These are phyloP conservation scores for Ceratocystis alfenasii DNA, from an alignment of 2,329 filamentous ascomycete species.

Conservation along the genomic window DNA sequence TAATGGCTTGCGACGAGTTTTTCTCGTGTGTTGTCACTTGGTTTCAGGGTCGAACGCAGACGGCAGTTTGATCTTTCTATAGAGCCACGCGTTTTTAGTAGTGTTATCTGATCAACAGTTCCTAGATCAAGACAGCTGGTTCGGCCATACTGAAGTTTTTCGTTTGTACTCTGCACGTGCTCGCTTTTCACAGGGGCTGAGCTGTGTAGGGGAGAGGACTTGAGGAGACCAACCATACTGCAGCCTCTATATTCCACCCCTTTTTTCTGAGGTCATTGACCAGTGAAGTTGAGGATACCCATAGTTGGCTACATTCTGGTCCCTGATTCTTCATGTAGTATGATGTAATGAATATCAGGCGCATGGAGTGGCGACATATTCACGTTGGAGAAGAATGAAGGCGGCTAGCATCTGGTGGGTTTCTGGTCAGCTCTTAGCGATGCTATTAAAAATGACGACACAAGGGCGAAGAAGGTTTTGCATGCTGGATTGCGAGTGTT, in stretches of 20 bases:
- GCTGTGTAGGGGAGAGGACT: constrained; percentile 1
- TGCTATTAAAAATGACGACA: no score
- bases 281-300: constrained; percentile 84
- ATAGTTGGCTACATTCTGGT: constrained; percentile 38
- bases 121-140: constrained; percentile 45
- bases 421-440: no score
- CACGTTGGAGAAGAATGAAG: no score
- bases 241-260: constrained; percentile 79
- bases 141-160: constrained; percentile 4
- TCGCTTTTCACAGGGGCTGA: constrained; percentile 1
- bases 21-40: neutral
- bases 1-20: constrained; percentile 22
- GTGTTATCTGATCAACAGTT: constrained; percentile 94
- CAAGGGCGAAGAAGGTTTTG: no score
- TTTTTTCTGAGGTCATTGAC: constrained; percentile 83
- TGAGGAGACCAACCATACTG: constrained; percentile 25
- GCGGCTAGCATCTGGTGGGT: no score
- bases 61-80: constrained; percentile 70
- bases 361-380: no score
- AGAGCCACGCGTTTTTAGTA: constrained; percentile 62
- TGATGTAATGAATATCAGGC: no score
- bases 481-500: no score
- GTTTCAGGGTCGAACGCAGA: constrained; percentile 52
- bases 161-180: constrained; percentile 5
- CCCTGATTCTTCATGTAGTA: neutral